phyloP scores from a whole-genome alignment of 257 asterid species.

The Solanum chmielewskii region DNA sequence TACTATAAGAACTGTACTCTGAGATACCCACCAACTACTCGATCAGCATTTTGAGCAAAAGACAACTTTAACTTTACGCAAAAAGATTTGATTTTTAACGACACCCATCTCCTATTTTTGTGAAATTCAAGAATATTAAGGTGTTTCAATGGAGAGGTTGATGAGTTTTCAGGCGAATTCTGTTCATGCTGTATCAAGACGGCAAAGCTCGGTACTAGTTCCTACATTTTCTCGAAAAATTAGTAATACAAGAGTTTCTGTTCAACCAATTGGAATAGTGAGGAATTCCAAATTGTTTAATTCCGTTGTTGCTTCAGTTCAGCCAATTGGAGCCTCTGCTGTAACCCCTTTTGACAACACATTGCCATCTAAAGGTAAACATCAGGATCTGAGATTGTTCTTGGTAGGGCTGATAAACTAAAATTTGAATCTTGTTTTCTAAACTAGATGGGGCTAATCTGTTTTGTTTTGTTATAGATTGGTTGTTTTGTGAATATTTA shows the following conservation, averaged over 20 bases:
- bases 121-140: neutral
- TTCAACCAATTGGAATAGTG: slow-evolving; percentile 16
- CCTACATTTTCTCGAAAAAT: slow-evolving; percentile 20
- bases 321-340: slow-evolving; percentile 37
- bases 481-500: neutral
- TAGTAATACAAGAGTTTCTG: slow-evolving; percentile 17
- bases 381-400: neutral
- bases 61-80: neutral
- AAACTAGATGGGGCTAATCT: neutral
- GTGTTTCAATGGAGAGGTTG: slow-evolving; percentile 57
- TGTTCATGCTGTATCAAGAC: slow-evolving; percentile 15
- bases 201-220: slow-evolving; percentile 7
- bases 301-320: slow-evolving; percentile 46
- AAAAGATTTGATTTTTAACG: neutral
- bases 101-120: neutral
- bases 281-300: slow-evolving; percentile 25
- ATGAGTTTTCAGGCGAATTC: slow-evolving; percentile 36
- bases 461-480: neutral
- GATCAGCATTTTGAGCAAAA: neutral
- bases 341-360: slow-evolving; percentile 42
- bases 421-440: neutral
- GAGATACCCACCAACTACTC: neutral
- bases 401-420: neutral
- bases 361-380: slow-evolving; percentile 62
- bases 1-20: neutral